Base-by-base conservation (phyloP, 1,139 yeast species). In the Zygoascus sp. region DNA sequence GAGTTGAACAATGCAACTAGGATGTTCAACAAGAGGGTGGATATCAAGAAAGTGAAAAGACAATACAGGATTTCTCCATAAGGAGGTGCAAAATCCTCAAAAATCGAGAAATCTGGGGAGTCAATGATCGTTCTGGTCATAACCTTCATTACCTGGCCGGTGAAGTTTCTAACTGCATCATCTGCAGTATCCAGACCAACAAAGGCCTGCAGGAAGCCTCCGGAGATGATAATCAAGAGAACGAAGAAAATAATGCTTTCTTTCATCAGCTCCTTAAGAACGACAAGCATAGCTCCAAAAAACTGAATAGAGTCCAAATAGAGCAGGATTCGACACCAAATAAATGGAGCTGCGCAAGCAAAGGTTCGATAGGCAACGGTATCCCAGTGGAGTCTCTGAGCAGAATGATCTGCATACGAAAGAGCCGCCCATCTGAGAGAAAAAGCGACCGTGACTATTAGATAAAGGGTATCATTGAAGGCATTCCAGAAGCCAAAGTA, bases 231-330 rank as follows among this genome's bases (percentile, higher is more conserved):
- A 20, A 76, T 69, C 50, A 87, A 70, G 54, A 88, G 68, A 40
- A 86, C 84, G 63, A 88, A 88, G 68, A 88, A 88, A 35, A 87
- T 74, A 22, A 86, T 65, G 1, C 92, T 82, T 63, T 88, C 96
- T 58, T 83, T 80, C 87, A 88, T 82, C 86, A 88, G 83, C 50
- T 83, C 83, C 58, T 85, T 85, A 49, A 86, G 70, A 3, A 88
- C 92, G 35, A 88, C 92, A 55, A 88, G 76, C 88, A 87, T 83
- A 3, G 90, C 89, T 37, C 96, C 96, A 46, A 87, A 88, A 64
- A 88, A 87, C 58, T 79, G 76, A 55, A 83, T 81, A 3, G 92
- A 83, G 62, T 88, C 96, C 59, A 87, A 74, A 64, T 74, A 87
- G 40, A 88, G 71, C 48, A 88, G 69, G 49, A 88, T 68, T 49